These are phyloP conservation scores for Biscutella laevigata DNA, from an alignment of 441 rosid genomes.

Conservation along the genomic window DNA sequence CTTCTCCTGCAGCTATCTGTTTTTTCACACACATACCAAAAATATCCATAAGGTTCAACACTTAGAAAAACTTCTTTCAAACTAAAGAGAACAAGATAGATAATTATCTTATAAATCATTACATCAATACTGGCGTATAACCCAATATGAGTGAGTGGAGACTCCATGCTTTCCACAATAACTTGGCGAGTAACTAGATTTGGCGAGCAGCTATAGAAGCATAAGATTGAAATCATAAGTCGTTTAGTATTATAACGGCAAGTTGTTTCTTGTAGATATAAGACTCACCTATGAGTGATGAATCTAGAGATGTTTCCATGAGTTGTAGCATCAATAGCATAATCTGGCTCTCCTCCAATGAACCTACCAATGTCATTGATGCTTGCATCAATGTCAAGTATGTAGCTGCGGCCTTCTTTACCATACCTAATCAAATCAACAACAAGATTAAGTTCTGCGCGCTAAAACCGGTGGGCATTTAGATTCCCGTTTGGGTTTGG, in stretches of 20 bases:
- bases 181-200: constrained; percentile 79
- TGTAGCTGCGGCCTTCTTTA: constrained; percentile 45
- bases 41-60: constrained; percentile 1
- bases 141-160: constrained; percentile 64
- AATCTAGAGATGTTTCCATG: constrained; percentile 80
- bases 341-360: constrained; percentile 48
- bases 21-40: constrained; percentile 14
- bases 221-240: neutral
- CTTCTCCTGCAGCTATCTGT: constrained; percentile 86
- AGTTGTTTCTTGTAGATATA: neutral
- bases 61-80: neutral
- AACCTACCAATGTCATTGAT: constrained; percentile 72
- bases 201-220: constrained; percentile 60
- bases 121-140: constrained; percentile 84
- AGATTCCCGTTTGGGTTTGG: too few species aligned
- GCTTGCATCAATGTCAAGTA: constrained; percentile 53
- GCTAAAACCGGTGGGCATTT: neutral
- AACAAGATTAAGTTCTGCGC: constrained; percentile 5
- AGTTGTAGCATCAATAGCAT: constrained; percentile 64
- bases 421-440: constrained; percentile 44
- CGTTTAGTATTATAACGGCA: neutral
- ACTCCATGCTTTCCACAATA: constrained; percentile 80
- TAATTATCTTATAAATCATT: too few species aligned
- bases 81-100: constrained; percentile 3
- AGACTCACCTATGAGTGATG: constrained; percentile 79